Evolutionary conservation across 257 asterid genomes (phyloP).

Genomic region (Mitragyna speciosa): DNA sequence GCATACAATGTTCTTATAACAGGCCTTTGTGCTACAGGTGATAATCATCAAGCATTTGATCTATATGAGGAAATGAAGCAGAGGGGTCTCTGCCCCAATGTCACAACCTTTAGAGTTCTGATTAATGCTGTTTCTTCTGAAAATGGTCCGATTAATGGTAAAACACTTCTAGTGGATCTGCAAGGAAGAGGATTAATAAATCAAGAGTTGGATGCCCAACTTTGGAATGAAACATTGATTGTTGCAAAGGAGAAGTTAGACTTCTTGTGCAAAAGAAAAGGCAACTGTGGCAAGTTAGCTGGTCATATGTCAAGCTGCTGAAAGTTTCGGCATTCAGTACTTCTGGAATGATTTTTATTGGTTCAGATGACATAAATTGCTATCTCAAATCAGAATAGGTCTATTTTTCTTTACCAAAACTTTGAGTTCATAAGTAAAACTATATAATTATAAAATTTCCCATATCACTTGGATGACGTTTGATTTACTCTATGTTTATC

Average conservation of each 20-base stretch:
- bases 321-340: not conserved
- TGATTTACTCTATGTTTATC: not conserved
- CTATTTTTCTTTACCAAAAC: not conserved
- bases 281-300: conserved; percentile 19
- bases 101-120: conserved; percentile 62
- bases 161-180: conserved; percentile 59
- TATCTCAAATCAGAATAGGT: conserved; percentile 9
- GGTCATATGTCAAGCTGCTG: not conserved
- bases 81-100: conserved; percentile 54
- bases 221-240: conserved; percentile 43
- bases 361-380: not conserved
- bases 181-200: conserved; percentile 59
- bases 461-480: not conserved
- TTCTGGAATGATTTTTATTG: not conserved
- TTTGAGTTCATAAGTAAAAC: not conserved
- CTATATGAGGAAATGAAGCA: conserved; percentile 81
- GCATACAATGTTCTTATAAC: conserved; percentile 75
- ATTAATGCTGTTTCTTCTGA: conserved; percentile 41
- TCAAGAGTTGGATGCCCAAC: conserved; percentile 24
- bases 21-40: conserved; percentile 51
- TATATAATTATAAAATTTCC: not conserved
- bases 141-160: conserved; percentile 43
- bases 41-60: conserved; percentile 41
- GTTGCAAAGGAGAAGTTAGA: conserved; percentile 48
- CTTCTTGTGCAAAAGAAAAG: conserved; percentile 40